Conservation (phyloP, 805 yeast genomes). For the Soucietia sequanensis region DNA sequence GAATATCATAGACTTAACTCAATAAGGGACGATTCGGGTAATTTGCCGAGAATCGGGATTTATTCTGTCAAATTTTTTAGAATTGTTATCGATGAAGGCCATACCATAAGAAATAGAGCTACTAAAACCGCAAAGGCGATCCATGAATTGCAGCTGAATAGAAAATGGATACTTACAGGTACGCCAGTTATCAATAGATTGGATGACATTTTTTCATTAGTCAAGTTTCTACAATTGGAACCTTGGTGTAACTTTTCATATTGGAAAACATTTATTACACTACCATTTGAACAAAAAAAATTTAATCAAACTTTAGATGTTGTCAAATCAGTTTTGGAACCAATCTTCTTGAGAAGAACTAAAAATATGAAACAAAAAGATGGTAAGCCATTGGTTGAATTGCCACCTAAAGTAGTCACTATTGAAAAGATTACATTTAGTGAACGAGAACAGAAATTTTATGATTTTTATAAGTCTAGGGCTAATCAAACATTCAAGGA, state of each 20-base stretch:
- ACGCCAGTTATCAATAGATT: conserved; percentile 88
- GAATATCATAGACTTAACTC: conserved; percentile 59
- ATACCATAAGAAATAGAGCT: conserved; percentile 74
- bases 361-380: conserved; percentile 74
- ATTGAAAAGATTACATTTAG: conserved; percentile 68
- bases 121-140: conserved; percentile 81
- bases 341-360: conserved; percentile 79
- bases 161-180: conserved; percentile 88
- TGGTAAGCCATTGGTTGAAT: conserved; percentile 69
- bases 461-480: conserved; percentile 62
- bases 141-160: conserved; percentile 56
- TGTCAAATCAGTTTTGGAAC: conserved; percentile 82
- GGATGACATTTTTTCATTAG: conserved; percentile 80
- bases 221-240: conserved; percentile 71
- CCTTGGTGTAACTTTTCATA: conserved; percentile 87
- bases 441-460: conserved; percentile 62
- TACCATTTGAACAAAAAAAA: conserved; percentile 76
- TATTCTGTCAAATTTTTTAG: conserved; percentile 74
- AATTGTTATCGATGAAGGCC: conserved; percentile 86
- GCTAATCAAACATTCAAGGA: conserved; percentile 64
- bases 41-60: conserved; percentile 48
- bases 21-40: conserved; percentile 23
- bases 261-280: conserved; percentile 84
- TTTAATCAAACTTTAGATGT: conserved; percentile 73
- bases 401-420: conserved; percentile 74